phyloP scores from a whole-genome alignment of 2,329 filamentous ascomycete genomes.

The Aspergillus ochraceus region DNA sequence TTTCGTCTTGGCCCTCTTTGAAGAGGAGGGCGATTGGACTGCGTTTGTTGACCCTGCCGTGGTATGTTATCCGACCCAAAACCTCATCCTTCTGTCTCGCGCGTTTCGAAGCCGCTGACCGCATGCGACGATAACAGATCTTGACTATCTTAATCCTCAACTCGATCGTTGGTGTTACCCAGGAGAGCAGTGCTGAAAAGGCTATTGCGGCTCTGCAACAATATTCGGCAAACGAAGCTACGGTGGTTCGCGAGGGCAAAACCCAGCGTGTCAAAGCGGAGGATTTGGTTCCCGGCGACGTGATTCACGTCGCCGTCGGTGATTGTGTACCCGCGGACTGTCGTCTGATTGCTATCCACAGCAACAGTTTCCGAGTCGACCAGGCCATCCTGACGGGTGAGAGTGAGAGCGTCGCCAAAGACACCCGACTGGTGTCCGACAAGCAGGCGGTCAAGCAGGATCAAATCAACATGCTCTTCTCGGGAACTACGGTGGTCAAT shows the following conservation, averaged over 20 bases:
- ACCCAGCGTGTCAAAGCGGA: slow-evolving; percentile 89
- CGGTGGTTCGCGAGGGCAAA: slow-evolving; percentile 81
- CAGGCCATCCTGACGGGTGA: slow-evolving; percentile 97
- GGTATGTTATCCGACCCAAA: slow-evolving; percentile 57
- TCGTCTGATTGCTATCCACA: slow-evolving; percentile 83
- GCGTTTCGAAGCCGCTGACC: slow-evolving; percentile 19
- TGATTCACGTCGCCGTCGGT: slow-evolving; percentile 83
- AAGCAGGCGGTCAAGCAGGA: slow-evolving; percentile 91
- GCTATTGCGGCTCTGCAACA: slow-evolving; percentile 97
- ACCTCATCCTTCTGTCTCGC: neutral
- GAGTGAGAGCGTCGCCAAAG: slow-evolving; percentile 94
- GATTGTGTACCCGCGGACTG: slow-evolving; percentile 95
- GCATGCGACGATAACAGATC: slow-evolving; percentile 58
- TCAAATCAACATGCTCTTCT: slow-evolving; percentile 97
- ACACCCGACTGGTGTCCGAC: slow-evolving; percentile 68
- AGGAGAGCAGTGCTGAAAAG: slow-evolving; percentile 98
- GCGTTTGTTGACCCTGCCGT: slow-evolving; percentile 96
- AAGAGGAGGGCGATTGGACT: slow-evolving; percentile 90
- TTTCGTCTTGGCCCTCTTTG: slow-evolving; percentile 88
- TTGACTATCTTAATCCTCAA: slow-evolving; percentile 96
- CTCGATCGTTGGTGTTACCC: slow-evolving; percentile 93
- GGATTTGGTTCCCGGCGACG: slow-evolving; percentile 90
- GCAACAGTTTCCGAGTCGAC: slow-evolving; percentile 96
- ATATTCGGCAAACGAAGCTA: slow-evolving; percentile 98
- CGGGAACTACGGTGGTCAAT: slow-evolving; percentile 93